phyloP scores from a whole-genome alignment of 2,329 filamentous ascomycete species.

The Ceratocystiopsis sp. region DNA sequence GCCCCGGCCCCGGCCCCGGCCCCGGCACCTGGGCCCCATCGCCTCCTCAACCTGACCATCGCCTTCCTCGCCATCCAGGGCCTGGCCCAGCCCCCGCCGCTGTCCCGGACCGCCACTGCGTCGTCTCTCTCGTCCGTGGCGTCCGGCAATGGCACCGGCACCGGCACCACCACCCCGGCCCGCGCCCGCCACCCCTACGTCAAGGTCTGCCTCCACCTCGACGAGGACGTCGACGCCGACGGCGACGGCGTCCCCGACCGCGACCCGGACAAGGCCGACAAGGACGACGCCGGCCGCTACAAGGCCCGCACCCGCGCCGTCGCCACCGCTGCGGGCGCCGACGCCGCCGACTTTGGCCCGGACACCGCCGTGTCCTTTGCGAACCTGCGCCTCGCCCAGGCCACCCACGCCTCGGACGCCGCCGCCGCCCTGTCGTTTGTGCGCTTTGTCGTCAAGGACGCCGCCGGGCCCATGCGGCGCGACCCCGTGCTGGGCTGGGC shows the following conservation, averaged over 20 bases:
- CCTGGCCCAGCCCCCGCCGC: slow-evolving; percentile 22
- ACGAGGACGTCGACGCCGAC: slow-evolving; percentile 23
- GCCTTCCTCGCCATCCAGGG: slow-evolving; percentile 62
- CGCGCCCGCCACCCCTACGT: slow-evolving; percentile 59
- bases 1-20: background rate
- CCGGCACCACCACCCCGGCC: background rate
- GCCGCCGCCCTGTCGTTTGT: slow-evolving; percentile 57
- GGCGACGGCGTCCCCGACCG: slow-evolving; percentile 15
- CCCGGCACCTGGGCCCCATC: too few species aligned
- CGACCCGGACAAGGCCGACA: slow-evolving; percentile 18
- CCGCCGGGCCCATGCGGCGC: slow-evolving; percentile 50
- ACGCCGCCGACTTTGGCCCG: slow-evolving; percentile 26
- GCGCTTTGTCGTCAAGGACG: slow-evolving; percentile 70
- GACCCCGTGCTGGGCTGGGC: slow-evolving; percentile 78
- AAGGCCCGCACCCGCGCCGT: slow-evolving; percentile 28
- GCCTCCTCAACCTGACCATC: slow-evolving; percentile 53
- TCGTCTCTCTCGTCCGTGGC: background rate
- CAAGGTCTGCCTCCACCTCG: slow-evolving; percentile 70
- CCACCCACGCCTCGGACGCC: slow-evolving; percentile 27
- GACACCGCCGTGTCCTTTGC: slow-evolving; percentile 43
- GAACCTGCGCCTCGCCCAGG: slow-evolving; percentile 23
- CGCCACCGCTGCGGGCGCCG: slow-evolving; percentile 15
- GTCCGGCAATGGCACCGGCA: background rate
- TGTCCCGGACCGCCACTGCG: background rate
- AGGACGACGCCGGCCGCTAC: slow-evolving; percentile 39